Conservation (phyloP, 441 rosid species). For the Flueggea neowawraea region DNA sequence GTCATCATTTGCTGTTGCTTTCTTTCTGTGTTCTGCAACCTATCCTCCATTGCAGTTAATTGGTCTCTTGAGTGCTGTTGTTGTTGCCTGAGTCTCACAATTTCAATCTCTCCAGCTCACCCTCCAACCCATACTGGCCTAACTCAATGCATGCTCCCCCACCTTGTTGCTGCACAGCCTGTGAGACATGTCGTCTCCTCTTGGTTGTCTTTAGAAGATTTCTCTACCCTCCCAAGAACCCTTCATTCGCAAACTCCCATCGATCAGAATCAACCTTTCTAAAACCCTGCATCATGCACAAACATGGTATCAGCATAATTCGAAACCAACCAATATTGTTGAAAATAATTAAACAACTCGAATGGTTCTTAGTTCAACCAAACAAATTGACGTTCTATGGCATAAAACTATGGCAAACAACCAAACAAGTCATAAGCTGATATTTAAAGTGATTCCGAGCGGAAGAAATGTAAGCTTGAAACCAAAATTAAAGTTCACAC, state of each 20-base stretch:
- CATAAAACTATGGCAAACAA: no score
- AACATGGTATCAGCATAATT: not conserved
- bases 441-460: no score
- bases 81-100: conserved; percentile 61
- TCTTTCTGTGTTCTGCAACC: conserved; percentile 49
- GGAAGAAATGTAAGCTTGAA: no score
- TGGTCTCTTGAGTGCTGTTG: conserved; percentile 61
- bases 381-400: no score
- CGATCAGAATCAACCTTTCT: conserved; percentile 83
- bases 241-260: conserved; percentile 93
- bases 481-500: no score
- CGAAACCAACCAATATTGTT: not conserved
- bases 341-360: no score
- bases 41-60: conserved; percentile 45
- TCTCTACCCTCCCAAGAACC: conserved; percentile 76
- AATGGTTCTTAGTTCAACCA: no score
- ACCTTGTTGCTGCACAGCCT: conserved; percentile 36
- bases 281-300: conserved; percentile 56
- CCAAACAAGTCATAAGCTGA: no score
- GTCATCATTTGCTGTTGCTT: conserved; percentile 73
- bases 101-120: conserved; percentile 57
- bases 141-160: conserved; percentile 62
- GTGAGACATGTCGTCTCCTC: conserved; percentile 58
- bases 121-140: conserved; percentile 71
- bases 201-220: conserved; percentile 73